Evolutionary conservation across 2,329 filamentous ascomycete species (phyloP), one percentile per base, ranked within the genome.

Genomic region (Clarireedia paspali): DNA sequence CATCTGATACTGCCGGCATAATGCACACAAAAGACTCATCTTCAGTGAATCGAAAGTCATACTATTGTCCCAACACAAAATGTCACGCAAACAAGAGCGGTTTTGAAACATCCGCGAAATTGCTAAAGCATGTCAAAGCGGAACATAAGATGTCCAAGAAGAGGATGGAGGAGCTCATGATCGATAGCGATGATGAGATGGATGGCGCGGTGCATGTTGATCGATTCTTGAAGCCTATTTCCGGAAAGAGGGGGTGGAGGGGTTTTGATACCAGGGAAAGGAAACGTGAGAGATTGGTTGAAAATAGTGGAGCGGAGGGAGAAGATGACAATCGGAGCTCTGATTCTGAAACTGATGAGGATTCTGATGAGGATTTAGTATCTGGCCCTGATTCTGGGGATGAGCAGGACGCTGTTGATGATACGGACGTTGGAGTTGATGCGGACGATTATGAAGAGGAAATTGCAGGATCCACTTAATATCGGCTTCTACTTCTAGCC

Each of bases 121-220:
- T 77, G 47, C 47, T 63, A 47, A 67, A 75, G 53, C 80, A 83
- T 60, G 59, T 80, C 48, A 70, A 67, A 57, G 63, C 70, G 5
- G 65, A 73, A 12, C 80, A 82, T 63, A 69, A 67, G 53, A 68
- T 61, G 50, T 47, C 34, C 53, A 78, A 74, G 63, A 79, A 77
- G 56, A 77, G 83, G 64, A 75, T 82, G 59, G 63, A 74, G 6
- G 83, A 83, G 0, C 82, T 59, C 26, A 53, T 63, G 1, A 34
- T 66, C 26, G 62, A 63, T 15, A 64, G 66, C 49, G 62, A 63
- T 34, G 63, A 70, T 10, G 80, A 83, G 63, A 77, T 82, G 63
- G 62, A 75, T 7, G 85, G 84, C 0, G 84, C 76, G 0, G 81
- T 88, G 20, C 85, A 88, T 63, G 77, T 82, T 1, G 85, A 89